Base-by-base conservation (phyloP, 2,329 filamentous ascomycete species). In the Macroventuria anomochaeta region DNA sequence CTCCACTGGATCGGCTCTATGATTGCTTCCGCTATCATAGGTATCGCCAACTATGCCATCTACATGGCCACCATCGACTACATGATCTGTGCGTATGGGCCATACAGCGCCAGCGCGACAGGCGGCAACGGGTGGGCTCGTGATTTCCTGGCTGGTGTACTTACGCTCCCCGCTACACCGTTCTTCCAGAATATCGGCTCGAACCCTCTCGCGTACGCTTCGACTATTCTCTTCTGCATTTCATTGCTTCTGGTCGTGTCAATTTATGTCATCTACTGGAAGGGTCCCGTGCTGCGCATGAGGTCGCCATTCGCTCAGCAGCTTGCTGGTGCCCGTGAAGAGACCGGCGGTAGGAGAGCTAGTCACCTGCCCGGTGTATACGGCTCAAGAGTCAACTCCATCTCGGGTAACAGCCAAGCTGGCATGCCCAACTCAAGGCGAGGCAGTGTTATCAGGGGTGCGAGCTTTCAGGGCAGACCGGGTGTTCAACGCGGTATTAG, bases 61-160 rank as follows among this genome's bases (percentile, higher is more conserved):
- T 90, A 91, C 75, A 90, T 90, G 87, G 87, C 88, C 0, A 91
- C 88, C 0, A 89, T 90, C 60, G 88, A 91, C 73, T 92, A 91
- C 76, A 91, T 91, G 85, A 84, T 90, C 29, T 87, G 85, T 53
- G 86, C 88, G 0, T 89, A 91, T 64, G 89, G 89, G 0, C 85
- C 86, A 0, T 91, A 90, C 71, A 86, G 87, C 2, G 88, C 89
- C 1, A 91, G 88, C 0, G 89, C 89, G 0, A 91, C 89, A 0
- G 89, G 89, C 33, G 89, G 89, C 8, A 92, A 92, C 57, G 89
- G 88, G 1, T 91, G 88, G 80, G 81, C 88, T 3, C 82, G 89
- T 58, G 89, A 92, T 67, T 88, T 92, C 74, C 76, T 92, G 0
- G 89, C 89, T 3, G 89, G 89, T 74, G 79, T 91, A 3, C 82